Evolutionary conservation across 768 basidiomycete species (phyloP).

Genomic region (Vararia minispora): DNA sequence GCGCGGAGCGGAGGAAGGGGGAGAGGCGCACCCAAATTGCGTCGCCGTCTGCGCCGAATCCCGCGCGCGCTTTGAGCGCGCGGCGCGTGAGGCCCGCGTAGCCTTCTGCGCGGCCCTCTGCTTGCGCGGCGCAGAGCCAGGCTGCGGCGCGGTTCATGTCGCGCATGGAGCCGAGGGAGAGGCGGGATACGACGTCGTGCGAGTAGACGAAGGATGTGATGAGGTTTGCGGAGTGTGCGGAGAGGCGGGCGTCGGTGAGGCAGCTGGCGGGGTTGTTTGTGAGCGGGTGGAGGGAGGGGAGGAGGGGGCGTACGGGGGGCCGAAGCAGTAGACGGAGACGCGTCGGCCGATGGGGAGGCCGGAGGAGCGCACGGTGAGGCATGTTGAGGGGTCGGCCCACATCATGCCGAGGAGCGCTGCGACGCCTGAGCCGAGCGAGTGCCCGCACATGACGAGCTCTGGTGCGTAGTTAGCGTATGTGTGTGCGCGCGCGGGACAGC

Average conservation of each 20-base stretch:
- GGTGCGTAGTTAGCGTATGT: conserved; percentile 1
- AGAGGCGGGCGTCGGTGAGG: conserved; percentile 48
- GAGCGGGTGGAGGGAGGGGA: neutral
- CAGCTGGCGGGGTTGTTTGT: conserved; percentile 29
- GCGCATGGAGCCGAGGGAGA: conserved; percentile 67
- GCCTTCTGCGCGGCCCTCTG: conserved; percentile 26
- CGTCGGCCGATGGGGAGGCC: conserved; percentile 57
- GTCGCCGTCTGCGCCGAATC: conserved; percentile 44
- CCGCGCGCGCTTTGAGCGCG: conserved; percentile 55
- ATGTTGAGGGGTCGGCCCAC: conserved; percentile 79
- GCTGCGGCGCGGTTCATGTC: conserved; percentile 65
- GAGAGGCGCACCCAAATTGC: conserved; percentile 13
- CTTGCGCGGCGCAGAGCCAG: conserved; percentile 71
- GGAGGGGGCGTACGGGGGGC: conserved; percentile 48
- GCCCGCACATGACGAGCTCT: conserved; percentile 73
- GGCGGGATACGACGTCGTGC: conserved; percentile 68
- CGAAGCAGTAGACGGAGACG: conserved; percentile 70
- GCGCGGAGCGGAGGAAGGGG: neutral
- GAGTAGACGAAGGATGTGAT: conserved; percentile 76
- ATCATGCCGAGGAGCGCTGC: conserved; percentile 67
- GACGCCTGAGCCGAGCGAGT: conserved; percentile 78
- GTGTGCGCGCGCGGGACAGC: neutral
- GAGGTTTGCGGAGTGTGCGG: conserved; percentile 46
- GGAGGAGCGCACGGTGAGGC: conserved; percentile 54
- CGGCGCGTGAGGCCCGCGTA: conserved; percentile 29